Base-by-base conservation (phyloP, 768 basidiomycete genomes). In the Podaxis sp. region DNA sequence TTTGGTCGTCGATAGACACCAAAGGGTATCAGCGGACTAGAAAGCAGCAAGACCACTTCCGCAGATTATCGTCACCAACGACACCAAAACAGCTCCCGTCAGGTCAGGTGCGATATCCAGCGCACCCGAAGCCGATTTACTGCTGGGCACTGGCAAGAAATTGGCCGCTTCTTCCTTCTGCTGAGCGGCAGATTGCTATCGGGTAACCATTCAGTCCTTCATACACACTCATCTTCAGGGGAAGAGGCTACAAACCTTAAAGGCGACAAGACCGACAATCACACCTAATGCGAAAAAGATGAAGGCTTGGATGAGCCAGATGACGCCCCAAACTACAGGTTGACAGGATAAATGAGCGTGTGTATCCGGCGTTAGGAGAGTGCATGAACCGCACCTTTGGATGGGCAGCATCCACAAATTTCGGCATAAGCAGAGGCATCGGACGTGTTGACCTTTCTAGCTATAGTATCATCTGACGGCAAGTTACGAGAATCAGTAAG, bases 391-490 rank as follows among this genome's bases (percentile, higher is more conserved):
- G 2, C 38, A 89, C 91, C 88, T 86, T 83, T 86, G 3, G 92
- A 90, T 17, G 92, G 90, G 70, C 84, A 94, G 74, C 93, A 95
- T 24, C 92, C 93, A 68, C 90, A 95, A 52, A 93, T 85, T 17
- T 87, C 78, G 2, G 95, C 91, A 68, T 95, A 96, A 8, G 87
- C 87, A 3, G 88, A 87, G 0, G 95, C 95, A 69, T 96, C 95
- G 17, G 90, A 92, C n/a, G 83, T 82, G 67, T 95, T 95, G 64
- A 92, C 86, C 73, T 93, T 93, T 52, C 92, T 81, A 2, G 87
- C 84, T 55, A 94, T 84, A 11, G 93, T 95, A 68, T 95, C 93
- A 72, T 93, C 94, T 90, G 68, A 19, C 48, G 57, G 28, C 46
- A 24, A 38, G 48, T 51, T 9, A 15, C 5, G 22, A 42, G 33